Percentiles rank a stretch among this genome's conserved stretches.
phyloP scores from a whole-genome alignment of 208 protist species.

The Blastocrithidia nonstop region DNA sequence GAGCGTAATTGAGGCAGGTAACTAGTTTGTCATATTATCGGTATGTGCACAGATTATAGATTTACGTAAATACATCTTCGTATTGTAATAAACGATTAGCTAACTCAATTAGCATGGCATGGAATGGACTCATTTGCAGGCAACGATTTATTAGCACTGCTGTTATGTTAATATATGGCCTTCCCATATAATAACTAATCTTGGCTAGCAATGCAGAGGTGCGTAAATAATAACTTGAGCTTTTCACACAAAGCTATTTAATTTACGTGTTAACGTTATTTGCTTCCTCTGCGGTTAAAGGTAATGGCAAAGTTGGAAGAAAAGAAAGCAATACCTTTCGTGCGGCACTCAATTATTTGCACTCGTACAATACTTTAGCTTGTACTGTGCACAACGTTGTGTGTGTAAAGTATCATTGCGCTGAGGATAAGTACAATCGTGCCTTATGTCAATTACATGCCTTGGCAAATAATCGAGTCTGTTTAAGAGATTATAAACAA shows the following conservation, averaged over 20 bases:
- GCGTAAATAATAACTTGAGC: slow-evolving; percentile 51
- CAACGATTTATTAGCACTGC: slow-evolving; percentile 48
- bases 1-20: slow-evolving; percentile 17
- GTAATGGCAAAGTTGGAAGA: slow-evolving; percentile 27
- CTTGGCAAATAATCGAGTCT: too few relatives aligned
- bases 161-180: slow-evolving; percentile 50
- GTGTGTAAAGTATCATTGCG: too few relatives aligned
- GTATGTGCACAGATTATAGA: slow-evolving; percentile 11
- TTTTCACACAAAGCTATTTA: slow-evolving; percentile 16
- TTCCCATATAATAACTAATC: slow-evolving; percentile 59
- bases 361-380: slow-evolving; percentile 37
- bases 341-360: slow-evolving; percentile 23
- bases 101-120: slow-evolving; percentile 38
- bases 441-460: too few relatives aligned
- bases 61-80: slow-evolving; percentile 27
- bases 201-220: slow-evolving; percentile 47
- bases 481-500: too few relatives aligned
- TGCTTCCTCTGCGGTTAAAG: not conserved
- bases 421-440: too few relatives aligned
- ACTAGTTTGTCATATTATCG: slow-evolving; percentile 17
- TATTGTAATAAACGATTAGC: slow-evolving; percentile 46
- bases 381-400: slow-evolving; percentile 47
- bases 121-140: slow-evolving; percentile 25
- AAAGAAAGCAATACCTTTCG: slow-evolving; percentile 45
- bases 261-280: slow-evolving; percentile 9